Evolutionary conservation across 495 filamentous ascomycete species (phyloP).

Genomic region (Xylona heveae): DNA sequence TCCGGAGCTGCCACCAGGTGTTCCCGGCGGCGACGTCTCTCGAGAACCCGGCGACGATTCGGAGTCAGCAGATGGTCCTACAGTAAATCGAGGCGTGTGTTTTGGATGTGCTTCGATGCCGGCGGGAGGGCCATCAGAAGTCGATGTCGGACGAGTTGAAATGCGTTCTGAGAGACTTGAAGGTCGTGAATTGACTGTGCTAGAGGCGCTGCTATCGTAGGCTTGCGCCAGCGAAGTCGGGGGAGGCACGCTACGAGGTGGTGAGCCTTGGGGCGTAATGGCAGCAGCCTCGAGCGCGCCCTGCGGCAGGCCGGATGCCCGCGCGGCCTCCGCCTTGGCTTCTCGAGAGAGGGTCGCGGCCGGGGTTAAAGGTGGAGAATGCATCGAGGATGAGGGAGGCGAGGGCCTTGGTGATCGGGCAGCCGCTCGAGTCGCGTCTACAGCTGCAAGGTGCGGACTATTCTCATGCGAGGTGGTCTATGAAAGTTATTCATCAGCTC

Average conservation of each 20-base stretch:
- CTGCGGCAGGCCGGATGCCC: conserved; percentile 6
- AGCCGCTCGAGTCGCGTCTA: too few species aligned
- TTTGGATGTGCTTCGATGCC: conserved; percentile 23
- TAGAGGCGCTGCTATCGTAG: conserved; percentile 10
- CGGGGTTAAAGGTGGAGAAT: conserved; percentile 80
- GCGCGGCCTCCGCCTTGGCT: conserved; percentile 12
- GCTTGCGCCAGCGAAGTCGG: conserved; percentile 11
- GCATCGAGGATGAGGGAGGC: conserved; percentile 32
- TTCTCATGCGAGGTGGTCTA: too few species aligned
- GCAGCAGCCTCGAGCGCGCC: conserved; percentile 22
- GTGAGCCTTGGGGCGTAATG: conserved; percentile 44
- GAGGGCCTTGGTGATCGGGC: conserved; percentile 2
- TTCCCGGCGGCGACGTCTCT: conserved; percentile 33
- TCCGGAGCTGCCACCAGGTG: conserved; percentile 33
- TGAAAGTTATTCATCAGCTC: too few species aligned
- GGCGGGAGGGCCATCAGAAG: conserved; percentile 26
- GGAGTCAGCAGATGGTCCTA: conserved; percentile 30
- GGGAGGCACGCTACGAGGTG: conserved; percentile 16
- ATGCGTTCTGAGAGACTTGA: conserved; percentile 21
- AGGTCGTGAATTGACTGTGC: conserved; percentile 22
- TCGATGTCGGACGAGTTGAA: conserved; percentile 17
- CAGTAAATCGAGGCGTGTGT: conserved; percentile 46
- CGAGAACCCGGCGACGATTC: conserved; percentile 47
- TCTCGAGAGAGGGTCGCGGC: conserved; percentile 45
- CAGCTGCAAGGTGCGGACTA: too few species aligned